Evolutionary conservation across 352 stramenopile genomes (phyloP).

Genomic region (Globisporangium yorkense): DNA sequence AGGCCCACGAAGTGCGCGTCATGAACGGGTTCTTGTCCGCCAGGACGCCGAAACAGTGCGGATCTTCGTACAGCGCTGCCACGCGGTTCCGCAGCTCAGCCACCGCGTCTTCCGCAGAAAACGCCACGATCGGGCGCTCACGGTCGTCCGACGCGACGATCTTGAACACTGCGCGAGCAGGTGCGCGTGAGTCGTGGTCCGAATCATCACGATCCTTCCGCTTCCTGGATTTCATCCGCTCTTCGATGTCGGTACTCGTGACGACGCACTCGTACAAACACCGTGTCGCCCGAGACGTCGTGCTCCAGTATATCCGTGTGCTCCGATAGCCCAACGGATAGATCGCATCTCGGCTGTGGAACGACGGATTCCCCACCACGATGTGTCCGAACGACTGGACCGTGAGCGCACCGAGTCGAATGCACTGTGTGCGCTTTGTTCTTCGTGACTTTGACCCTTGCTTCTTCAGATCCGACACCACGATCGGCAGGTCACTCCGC

Average conservation of each 20-base stretch:
- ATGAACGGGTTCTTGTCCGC: constrained; percentile 62
- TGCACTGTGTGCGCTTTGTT: constrained; percentile 45
- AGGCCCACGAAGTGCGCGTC: constrained; percentile 73
- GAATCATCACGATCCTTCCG: neutral
- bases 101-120: constrained; percentile 58
- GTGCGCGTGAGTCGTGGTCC: constrained; percentile 1
- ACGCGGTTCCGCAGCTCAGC: constrained; percentile 67
- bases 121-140: constrained; percentile 55
- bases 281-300: constrained; percentile 33
- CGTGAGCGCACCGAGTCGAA: constrained; percentile 70
- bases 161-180: constrained; percentile 54
- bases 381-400: constrained; percentile 79
- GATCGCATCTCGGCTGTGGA: constrained; percentile 85
- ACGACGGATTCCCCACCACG: constrained; percentile 73
- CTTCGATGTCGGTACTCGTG: constrained; percentile 69
- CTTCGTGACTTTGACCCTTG: constrained; percentile 39
- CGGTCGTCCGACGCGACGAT: constrained; percentile 72
- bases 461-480: constrained; percentile 56
- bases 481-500: constrained; percentile 34
- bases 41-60: constrained; percentile 26
- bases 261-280: constrained; percentile 92
- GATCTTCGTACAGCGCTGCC: constrained; percentile 67
- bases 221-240: constrained; percentile 16
- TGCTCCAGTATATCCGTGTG: constrained; percentile 92
- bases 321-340: constrained; percentile 88